Conservation (phyloP, 257 asterid genomes). For the Rubia yunnanensis region DNA sequence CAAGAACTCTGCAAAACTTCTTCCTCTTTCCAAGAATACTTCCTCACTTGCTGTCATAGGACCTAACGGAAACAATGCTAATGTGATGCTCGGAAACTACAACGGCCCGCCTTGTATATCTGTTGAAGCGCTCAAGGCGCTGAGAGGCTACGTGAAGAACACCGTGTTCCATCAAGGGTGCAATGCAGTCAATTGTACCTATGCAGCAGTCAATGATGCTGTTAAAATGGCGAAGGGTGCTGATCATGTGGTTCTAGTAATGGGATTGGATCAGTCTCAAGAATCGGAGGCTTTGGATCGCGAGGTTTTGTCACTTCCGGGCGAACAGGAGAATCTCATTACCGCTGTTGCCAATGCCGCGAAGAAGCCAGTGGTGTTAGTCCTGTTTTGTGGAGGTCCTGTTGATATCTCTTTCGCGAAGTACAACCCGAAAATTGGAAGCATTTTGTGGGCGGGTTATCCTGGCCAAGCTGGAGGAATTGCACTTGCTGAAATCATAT, state of each 20-base stretch:
- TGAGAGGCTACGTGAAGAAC: conserved; percentile 29
- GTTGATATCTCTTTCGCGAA: conserved; percentile 64
- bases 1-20: conserved; percentile 55
- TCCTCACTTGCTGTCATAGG: conserved; percentile 65
- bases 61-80: conserved; percentile 48
- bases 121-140: conserved; percentile 35
- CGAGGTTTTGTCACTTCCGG: conserved; percentile 53
- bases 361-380: conserved; percentile 56
- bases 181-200: conserved; percentile 35
- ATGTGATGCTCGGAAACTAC: conserved; percentile 54
- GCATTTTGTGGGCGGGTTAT: conserved; percentile 84
- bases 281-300: conserved; percentile 63
- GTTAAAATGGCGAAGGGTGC: conserved; percentile 36
- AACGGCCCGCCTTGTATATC: conserved; percentile 70
- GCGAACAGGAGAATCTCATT: conserved; percentile 54
- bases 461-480: conserved; percentile 92
- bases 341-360: conserved; percentile 53
- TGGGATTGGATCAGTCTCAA: conserved; percentile 69
- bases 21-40: conserved; percentile 50
- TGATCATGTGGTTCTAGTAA: conserved; percentile 59
- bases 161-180: conserved; percentile 42
- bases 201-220: conserved; percentile 35
- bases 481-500: conserved; percentile 58
- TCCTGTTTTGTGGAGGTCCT: conserved; percentile 66
- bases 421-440: conserved; percentile 41